These are phyloP conservation scores for Forsythia viridissima DNA, from an alignment of 257 asterid genomes.

Conservation along the genomic window DNA sequence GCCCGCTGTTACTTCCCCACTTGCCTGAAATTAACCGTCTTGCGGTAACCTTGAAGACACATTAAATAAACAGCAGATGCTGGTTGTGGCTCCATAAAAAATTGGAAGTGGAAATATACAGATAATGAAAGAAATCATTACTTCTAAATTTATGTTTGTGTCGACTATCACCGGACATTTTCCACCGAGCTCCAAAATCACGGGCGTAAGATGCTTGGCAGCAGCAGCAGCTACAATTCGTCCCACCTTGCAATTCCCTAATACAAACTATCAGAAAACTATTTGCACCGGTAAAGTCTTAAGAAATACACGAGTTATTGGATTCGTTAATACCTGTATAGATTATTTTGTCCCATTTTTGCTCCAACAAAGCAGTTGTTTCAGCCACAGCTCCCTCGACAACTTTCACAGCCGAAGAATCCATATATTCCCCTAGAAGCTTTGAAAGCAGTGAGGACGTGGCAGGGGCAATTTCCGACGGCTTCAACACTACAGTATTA, in stretches of 20 bases:
- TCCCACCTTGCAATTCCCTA: slow-evolving; percentile 76
- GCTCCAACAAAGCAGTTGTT: slow-evolving; percentile 65
- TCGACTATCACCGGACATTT: slow-evolving; percentile 80
- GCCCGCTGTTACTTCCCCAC: slow-evolving; percentile 92
- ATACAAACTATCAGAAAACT: too few species aligned
- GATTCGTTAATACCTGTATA: slow-evolving; percentile 50
- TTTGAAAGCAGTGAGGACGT: slow-evolving; percentile 60
- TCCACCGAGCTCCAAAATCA: slow-evolving; percentile 90
- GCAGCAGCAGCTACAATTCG: slow-evolving; percentile 83
- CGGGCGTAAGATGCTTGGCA: slow-evolving; percentile 92
- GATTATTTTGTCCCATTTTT: slow-evolving; percentile 79
- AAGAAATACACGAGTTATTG: slow-evolving; percentile 33
- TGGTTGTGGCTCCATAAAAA: not conserved
- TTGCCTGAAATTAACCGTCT: slow-evolving; percentile 81
- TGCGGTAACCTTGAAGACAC: slow-evolving; percentile 57
- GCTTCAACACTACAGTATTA: slow-evolving; percentile 79
- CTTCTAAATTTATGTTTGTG: slow-evolving; percentile 59
- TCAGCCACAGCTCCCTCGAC: slow-evolving; percentile 63
- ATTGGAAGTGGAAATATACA: not conserved
- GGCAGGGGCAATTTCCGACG: slow-evolving; percentile 60
- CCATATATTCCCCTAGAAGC: slow-evolving; percentile 68
- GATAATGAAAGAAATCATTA: slow-evolving; percentile 23
- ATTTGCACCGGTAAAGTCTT: slow-evolving; percentile 18
- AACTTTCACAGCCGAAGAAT: slow-evolving; percentile 70
- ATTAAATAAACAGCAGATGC: not conserved